Evolutionary conservation across 2,329 filamentous ascomycete species (phyloP).

Genomic region (Xylariaceae sp.): DNA sequence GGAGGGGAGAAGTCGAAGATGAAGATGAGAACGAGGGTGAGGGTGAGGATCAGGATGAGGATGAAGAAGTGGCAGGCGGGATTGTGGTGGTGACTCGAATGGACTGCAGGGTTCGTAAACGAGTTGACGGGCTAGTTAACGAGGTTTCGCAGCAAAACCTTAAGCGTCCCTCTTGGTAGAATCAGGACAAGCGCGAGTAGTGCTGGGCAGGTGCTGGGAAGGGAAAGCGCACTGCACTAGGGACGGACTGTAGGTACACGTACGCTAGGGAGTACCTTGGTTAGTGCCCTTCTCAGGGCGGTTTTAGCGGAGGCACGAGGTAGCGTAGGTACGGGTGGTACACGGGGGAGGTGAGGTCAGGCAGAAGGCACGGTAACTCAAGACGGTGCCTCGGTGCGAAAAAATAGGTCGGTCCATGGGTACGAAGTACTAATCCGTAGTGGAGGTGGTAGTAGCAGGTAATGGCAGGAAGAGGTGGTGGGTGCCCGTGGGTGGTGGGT

Average conservation of each 20-base stretch:
- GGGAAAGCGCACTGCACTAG: not conserved
- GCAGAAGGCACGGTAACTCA: not conserved
- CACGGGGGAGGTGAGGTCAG: not conserved
- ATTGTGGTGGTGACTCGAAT: slow-evolving; percentile 12
- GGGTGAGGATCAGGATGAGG: not conserved
- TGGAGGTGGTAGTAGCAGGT: not conserved
- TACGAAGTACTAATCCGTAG: not conserved
- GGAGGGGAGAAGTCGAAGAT: slow-evolving; percentile 4
- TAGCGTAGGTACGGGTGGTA: not conserved
- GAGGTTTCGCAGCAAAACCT: slow-evolving; percentile 20
- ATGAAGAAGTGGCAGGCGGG: slow-evolving; percentile 4
- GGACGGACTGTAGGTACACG: not conserved
- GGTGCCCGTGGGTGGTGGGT: not conserved
- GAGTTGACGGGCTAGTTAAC: not conserved
- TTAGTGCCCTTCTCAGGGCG: not conserved
- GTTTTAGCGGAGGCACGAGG: not conserved
- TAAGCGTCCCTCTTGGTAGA: not conserved
- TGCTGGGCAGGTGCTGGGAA: not conserved
- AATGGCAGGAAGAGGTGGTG: no score
- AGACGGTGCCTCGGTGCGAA: not conserved
- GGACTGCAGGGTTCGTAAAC: not conserved
- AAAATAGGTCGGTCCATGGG: not conserved
- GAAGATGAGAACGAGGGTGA: not conserved
- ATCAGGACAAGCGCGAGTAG: not conserved
- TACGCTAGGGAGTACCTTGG: not conserved